Evolutionary conservation across 225 moss, liverwort and hornwort species (phyloP), one percentile per base, ranked within the genome.

Genomic region (Lunularia cruciata): DNA sequence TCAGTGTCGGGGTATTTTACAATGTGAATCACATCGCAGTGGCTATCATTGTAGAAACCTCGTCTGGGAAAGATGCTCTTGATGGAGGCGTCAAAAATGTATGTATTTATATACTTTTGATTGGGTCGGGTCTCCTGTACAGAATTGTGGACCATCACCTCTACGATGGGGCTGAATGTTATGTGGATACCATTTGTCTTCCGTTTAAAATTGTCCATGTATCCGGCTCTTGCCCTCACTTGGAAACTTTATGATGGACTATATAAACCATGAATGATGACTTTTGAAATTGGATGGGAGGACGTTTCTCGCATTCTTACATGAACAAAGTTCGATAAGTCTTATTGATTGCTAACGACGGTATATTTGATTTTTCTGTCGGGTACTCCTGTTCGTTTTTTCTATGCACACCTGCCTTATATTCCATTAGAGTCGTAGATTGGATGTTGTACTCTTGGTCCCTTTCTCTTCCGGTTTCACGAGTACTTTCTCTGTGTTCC

Each of bases 31-130:
- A 48, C 48, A 15, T 14, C 11, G 22, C 33, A 62, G 39, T 53
- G 71, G 56, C 60, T 67, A 71, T 67, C 71, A 75, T 66, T 75
- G 60, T 54, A 70, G 18, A 46, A 36, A 42, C 71, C 60, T 75
- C 55, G 45, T 59, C 28, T 16, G 63, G 66, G 65, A 67, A 68
- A 67, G 72, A 72, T 75, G 67, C 49, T 46, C 71, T 23, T 36
- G 65, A 63, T 63, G 63, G 65, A 65, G 46, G 65, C 74, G 63
- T 73, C 55, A 69, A 78, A 78, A 78, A 33, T 78, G 78, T 74
- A 76, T 80, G 76, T 76, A 80, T 75, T 68, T 80, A 75, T 79
- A 75, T 66, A 67, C 57, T 57, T 57, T 70, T 68, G 68, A 53
- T 54, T 68, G 68, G 68, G 37, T 68, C 68, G 38, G 68, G 54